Percentiles rank a stretch among this genome's conserved stretches.
Evolutionary conservation across 257 asterid species (phyloP).

Genomic region (Gardenia jasminoides): DNA sequence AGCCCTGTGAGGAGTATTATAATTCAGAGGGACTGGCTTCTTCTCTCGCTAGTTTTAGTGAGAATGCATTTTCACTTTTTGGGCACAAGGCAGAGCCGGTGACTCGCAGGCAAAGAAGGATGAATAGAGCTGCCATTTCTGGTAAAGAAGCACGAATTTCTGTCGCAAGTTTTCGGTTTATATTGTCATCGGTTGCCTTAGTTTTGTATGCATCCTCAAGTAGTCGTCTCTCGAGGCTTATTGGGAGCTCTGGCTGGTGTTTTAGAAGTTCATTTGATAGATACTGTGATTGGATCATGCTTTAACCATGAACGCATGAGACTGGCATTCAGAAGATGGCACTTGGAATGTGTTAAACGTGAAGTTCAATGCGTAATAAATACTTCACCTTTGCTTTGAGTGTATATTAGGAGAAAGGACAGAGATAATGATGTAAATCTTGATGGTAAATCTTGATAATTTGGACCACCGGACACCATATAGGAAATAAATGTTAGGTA

Average conservation of each 20-base stretch:
- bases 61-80: slow-evolving; percentile 22
- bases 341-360: not conserved
- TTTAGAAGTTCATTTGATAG: not conserved
- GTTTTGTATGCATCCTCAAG: not conserved
- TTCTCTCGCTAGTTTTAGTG: slow-evolving; percentile 23
- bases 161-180: not conserved
- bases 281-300: not conserved
- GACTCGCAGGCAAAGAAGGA: slow-evolving; percentile 25
- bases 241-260: not conserved
- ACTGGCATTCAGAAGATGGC: not conserved
- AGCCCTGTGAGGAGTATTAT: slow-evolving; percentile 33
- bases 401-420: not conserved
- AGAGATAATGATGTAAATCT: not conserved
- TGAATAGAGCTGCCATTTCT: slow-evolving; percentile 20
- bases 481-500: not conserved
- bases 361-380: not conserved
- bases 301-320: not conserved
- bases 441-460: too few species aligned
- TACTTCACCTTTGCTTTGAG: not conserved
- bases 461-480: not conserved
- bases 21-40: slow-evolving; percentile 25
- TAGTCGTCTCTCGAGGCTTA: not conserved
- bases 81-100: slow-evolving; percentile 24
- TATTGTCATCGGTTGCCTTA: not conserved
- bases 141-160: slow-evolving; percentile 21